These are phyloP conservation scores for Trametopsis cervina DNA, from an alignment of 768 basidiomycete species.

Conservation along the genomic window DNA sequence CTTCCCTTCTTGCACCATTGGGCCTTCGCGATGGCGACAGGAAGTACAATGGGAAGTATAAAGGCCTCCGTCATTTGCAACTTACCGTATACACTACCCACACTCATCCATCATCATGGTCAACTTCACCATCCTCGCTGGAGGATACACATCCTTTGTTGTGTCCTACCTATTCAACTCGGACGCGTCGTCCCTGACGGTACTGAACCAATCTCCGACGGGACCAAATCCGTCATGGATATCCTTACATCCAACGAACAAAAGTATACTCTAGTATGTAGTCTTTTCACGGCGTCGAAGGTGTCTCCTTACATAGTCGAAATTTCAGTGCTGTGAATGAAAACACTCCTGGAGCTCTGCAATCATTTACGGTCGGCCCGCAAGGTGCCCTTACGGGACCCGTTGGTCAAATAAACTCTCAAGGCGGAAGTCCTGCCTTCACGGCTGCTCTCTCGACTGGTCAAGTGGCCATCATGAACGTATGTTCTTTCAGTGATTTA, in stretches of 20 bases:
- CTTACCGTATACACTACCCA: too few relatives aligned
- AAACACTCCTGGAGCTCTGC: conserved; percentile 34
- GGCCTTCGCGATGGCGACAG: neutral
- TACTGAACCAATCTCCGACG: conserved; percentile 41
- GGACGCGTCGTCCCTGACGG: conserved; percentile 37
- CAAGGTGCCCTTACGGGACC: conserved; percentile 39
- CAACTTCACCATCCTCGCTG: conserved; percentile 60
- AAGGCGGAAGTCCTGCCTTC: conserved; percentile 47
- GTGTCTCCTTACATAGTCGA: neutral
- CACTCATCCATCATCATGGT: conserved; percentile 38
- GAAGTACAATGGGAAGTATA: neutral
- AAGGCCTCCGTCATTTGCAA: too few relatives aligned
- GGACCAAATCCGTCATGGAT: conserved; percentile 59
- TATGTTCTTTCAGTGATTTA: neutral
- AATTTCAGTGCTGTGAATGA: conserved; percentile 53
- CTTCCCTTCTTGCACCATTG: conserved; percentile 1
- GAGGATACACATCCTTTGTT: conserved; percentile 55
- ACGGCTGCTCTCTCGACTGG: conserved; percentile 44
- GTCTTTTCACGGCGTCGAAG: neutral
- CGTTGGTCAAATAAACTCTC: conserved; percentile 40
- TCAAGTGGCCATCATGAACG: neutral
- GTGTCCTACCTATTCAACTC: conserved; percentile 59
- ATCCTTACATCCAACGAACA: conserved; percentile 45
- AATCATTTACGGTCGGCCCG: conserved; percentile 45
- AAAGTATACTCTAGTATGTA: conserved; percentile 54